These are phyloP conservation scores for Dujonia santamariae DNA, from an alignment of 1,139 yeast genomes.

Conservation along the genomic window DNA sequence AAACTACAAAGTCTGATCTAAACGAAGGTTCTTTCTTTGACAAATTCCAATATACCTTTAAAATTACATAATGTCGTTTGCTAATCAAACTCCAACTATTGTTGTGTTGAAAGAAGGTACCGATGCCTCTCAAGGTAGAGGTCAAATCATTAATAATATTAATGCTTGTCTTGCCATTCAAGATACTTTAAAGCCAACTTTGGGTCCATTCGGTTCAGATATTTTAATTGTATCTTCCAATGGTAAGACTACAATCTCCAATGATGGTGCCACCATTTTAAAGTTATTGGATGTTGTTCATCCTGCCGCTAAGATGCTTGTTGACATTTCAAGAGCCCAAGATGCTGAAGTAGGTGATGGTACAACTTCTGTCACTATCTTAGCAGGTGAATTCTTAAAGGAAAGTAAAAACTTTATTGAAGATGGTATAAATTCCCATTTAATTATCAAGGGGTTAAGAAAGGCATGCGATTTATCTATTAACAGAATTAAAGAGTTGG, in stretches of 20 bases:
- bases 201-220: conserved; percentile 97
- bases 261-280: conserved; percentile 96
- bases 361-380: conserved; percentile 89
- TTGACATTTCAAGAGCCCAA: conserved; percentile 93
- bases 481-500: conserved; percentile 66
- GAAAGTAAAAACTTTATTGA: conserved; percentile 89
- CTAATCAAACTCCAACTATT: conserved; percentile 92
- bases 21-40: no score
- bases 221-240: conserved; percentile 78
- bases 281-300: conserved; percentile 92
- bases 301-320: conserved; percentile 95
- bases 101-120: conserved; percentile 98
- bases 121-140: conserved; percentile 93
- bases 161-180: conserved; percentile 97
- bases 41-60: not conserved
- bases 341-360: conserved; percentile 99
- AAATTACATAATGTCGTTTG: conserved; percentile 64
- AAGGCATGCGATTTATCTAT: conserved; percentile 79
- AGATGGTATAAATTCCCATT: conserved; percentile 91
- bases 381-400: conserved; percentile 92
- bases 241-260: conserved; percentile 91
- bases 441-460: conserved; percentile 84
- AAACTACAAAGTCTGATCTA: no score
- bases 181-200: conserved; percentile 89
- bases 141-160: conserved; percentile 91